phyloP scores from a whole-genome alignment of 2,329 filamentous ascomycete genomes.

The Nigrospora oryzae region DNA sequence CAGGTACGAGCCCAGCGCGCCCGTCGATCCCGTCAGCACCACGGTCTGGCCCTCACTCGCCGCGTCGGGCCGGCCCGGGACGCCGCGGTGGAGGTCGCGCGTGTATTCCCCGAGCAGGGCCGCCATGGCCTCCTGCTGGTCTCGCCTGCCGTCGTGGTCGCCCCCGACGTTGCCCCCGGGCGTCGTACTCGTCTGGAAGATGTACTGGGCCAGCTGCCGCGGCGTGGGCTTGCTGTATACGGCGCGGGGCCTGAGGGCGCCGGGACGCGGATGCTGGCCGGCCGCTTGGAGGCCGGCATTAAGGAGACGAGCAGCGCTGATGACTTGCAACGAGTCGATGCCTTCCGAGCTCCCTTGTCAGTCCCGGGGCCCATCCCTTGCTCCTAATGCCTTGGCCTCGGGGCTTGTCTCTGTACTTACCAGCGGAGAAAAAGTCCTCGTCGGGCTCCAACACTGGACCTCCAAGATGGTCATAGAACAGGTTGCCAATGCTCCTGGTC shows the following conservation, averaged over 20 bases:
- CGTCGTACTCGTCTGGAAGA: slow-evolving; percentile 15
- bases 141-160: slow-evolving; percentile 3
- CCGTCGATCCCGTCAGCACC: slow-evolving; percentile 39
- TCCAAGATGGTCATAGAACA: slow-evolving; percentile 20
- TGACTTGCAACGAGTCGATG: slow-evolving; percentile 32
- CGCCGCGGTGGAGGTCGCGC: slow-evolving; percentile 12
- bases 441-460: slow-evolving; percentile 19
- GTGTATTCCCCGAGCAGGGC: slow-evolving; percentile 26
- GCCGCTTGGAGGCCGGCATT: slow-evolving; percentile 20
- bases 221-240: slow-evolving; percentile 30
- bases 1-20: slow-evolving; percentile 38
- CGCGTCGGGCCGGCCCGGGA: slow-evolving; percentile 16
- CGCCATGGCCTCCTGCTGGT: slow-evolving; percentile 22
- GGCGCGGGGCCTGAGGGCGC: slow-evolving; percentile 22
- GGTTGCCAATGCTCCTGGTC: slow-evolving; percentile 15
- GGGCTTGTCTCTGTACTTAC: background rate
- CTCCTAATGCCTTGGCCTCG: background rate
- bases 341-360: slow-evolving; percentile 9
- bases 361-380: background rate
- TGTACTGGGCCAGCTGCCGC: slow-evolving; percentile 21
- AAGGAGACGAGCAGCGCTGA: slow-evolving; percentile 26
- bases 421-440: slow-evolving; percentile 27
- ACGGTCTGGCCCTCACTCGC: slow-evolving; percentile 27
- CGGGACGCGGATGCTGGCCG: slow-evolving; percentile 12
- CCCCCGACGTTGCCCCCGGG: slow-evolving; percentile 3